Conservation (phyloP, 2,329 filamentous ascomycete genomes). For the Hymenoscyphus fraxineus region DNA sequence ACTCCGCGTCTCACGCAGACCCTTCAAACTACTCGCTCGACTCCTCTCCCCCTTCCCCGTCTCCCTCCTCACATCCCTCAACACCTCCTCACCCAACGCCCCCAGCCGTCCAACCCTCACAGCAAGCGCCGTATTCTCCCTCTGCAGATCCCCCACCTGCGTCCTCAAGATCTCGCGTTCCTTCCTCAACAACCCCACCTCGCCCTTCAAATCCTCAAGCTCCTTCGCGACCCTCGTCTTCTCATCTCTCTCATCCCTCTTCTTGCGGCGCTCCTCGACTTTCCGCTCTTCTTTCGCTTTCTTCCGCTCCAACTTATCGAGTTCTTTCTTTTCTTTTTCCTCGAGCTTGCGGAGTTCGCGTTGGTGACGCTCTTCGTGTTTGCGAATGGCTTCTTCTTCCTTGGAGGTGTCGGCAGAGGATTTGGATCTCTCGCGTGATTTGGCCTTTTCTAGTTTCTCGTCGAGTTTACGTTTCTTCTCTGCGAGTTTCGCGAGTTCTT, state of each 20-base stretch:
- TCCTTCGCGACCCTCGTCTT: slow-evolving; percentile 47
- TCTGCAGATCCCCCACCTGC: slow-evolving; percentile 55
- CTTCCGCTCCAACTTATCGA: slow-evolving; percentile 61
- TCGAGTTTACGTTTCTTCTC: slow-evolving; percentile 59
- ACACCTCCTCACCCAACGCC: slow-evolving; percentile 27
- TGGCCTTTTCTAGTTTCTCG: slow-evolving; percentile 55
- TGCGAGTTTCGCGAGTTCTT: slow-evolving; percentile 61
- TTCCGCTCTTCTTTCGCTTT: slow-evolving; percentile 60
- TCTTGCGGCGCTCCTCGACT: slow-evolving; percentile 48
- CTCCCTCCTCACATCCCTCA: slow-evolving; percentile 28
- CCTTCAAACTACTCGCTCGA: slow-evolving; percentile 27
- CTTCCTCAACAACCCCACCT: slow-evolving; percentile 53
- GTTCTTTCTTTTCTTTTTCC: slow-evolving; percentile 61
- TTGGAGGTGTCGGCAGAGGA: slow-evolving; percentile 45
- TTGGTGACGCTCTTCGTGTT: slow-evolving; percentile 60
- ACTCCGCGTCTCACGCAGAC: slow-evolving; percentile 6
- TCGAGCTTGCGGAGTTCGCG: slow-evolving; percentile 62
- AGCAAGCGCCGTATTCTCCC: slow-evolving; percentile 56
- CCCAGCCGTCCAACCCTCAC: slow-evolving; percentile 49
- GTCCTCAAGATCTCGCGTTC: slow-evolving; percentile 52
- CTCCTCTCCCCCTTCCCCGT: slow-evolving; percentile 20
- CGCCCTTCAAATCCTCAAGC: slow-evolving; percentile 49
- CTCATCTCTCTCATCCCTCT: slow-evolving; percentile 52
- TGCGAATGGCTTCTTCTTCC: slow-evolving; percentile 50
- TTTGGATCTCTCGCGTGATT: slow-evolving; percentile 45